Evolutionary conservation across 257 asterid species (phyloP), one percentile per base, ranked within the genome.

Genomic region (Rauvolfia tetraphylla): DNA sequence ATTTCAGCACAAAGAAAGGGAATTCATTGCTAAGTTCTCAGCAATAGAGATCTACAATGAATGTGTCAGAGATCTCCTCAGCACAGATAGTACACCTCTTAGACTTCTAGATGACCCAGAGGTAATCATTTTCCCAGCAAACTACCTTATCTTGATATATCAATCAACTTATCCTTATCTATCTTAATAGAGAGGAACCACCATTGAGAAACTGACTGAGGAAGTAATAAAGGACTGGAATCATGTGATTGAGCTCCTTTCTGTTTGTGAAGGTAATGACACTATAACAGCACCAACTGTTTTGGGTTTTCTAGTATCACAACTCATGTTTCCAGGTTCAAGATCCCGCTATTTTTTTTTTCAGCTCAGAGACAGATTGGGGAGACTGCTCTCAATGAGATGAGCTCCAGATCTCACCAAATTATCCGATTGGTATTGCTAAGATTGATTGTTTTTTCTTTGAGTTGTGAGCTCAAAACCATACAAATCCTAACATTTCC

Each of bases 331-430:
- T 41, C 22, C 2, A 13, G 38, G 27, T 68, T 59, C 72, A 46
- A 33, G 41, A 61, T 61, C 54, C 10, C 41, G 54, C 70, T 73
- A 67, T 74, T 68, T 71, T 49, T 84, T 79, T 81, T 46, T 74
- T 57, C 94, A 95, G 98, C 91, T 75, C 98, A 95, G 81, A 87
- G 99, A 80, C 99, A 89, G 84, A 92, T 88, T 44, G 99, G 99
- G 72, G 99, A 95, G 85, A 95, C 99, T 0, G 82, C 89, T 76
- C 93, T 91, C 13, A 95, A 95, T 44, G 99, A 95, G 83, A 88
- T 86, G 77, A 93, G 98, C 88, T 95, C 99, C 65, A 88, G 99
- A 85, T 95, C 99, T 82, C 99, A 95, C 82, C 99, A 95, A 87
- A 93, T 95, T 41, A 89, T 95, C 59, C 82, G 96, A 91, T 83